These are phyloP conservation scores for Centella asiatica DNA, from an alignment of 129 eudicot genomes.

Conservation along the genomic window DNA sequence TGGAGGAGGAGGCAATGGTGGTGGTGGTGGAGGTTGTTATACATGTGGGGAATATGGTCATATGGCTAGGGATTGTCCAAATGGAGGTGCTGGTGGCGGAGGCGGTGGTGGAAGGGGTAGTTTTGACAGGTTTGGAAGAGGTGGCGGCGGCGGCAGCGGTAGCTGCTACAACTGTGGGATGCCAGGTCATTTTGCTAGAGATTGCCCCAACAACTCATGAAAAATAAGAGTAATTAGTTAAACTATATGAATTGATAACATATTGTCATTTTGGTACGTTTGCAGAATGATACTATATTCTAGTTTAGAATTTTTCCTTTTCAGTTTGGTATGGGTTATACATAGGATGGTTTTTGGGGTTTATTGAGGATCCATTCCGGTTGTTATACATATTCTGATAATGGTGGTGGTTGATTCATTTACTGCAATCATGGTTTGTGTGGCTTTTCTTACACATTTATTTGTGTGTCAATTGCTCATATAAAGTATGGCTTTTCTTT, in stretches of 20 bases:
- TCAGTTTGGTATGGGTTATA: background rate
- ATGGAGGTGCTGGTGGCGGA: conserved; percentile 19
- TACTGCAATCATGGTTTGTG: background rate
- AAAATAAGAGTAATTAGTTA: background rate
- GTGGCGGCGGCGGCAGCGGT: conserved; percentile 29
- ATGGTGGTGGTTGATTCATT: conserved; percentile 6
- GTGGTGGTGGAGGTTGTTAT: conserved; percentile 23
- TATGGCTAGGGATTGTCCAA: too few relatives aligned
- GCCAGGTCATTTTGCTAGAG: conserved; percentile 26
- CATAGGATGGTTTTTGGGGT: background rate
- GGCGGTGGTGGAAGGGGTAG: conserved; percentile 31
- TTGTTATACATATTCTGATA: too few relatives aligned
- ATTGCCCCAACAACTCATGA: conserved; percentile 25
- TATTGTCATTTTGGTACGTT: background rate
- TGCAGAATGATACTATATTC: background rate
- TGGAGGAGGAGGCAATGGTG: conserved; percentile 1
- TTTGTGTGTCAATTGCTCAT: background rate
- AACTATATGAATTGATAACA: too few relatives aligned
- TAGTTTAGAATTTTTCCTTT: background rate
- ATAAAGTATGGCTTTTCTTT: too few relatives aligned
- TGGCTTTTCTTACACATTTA: too few relatives aligned
- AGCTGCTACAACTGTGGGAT: conserved; percentile 36
- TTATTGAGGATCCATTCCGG: background rate
- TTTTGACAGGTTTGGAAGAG: conserved; percentile 17
- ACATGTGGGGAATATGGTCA: too few relatives aligned